These are phyloP conservation scores for Calonectria ilicicola DNA, from an alignment of 2,329 filamentous ascomycete species.

Conservation along the genomic window DNA sequence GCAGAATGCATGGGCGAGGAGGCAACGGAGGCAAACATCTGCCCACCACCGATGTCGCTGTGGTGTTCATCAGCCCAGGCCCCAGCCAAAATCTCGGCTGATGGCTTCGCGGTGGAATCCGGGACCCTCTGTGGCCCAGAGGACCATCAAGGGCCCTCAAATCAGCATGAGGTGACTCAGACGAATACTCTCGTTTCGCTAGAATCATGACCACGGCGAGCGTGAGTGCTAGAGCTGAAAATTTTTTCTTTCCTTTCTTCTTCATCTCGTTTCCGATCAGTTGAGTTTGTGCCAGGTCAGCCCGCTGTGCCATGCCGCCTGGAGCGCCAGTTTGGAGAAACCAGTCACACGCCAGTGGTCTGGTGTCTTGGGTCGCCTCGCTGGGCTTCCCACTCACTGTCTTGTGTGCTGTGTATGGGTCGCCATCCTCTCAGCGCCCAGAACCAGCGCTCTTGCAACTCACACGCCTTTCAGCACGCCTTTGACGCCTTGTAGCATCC, in stretches of 20 bases:
- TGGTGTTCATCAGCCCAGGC: slow-evolving; percentile 44
- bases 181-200: slow-evolving; percentile 40
- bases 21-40: slow-evolving; percentile 41
- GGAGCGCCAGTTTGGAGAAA: slow-evolving; percentile 3
- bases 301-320: slow-evolving; percentile 30
- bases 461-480: slow-evolving; percentile 14
- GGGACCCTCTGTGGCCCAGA: slow-evolving; percentile 38
- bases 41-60: slow-evolving; percentile 46
- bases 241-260: slow-evolving; percentile 29
- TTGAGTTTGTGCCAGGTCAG: slow-evolving; percentile 14
- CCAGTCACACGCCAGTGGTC: slow-evolving; percentile 42
- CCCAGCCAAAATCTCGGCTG: slow-evolving; percentile 44
- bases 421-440: slow-evolving; percentile 6
- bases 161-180: slow-evolving; percentile 36
- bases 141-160: slow-evolving; percentile 13
- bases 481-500: slow-evolving; percentile 7
- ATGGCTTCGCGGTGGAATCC: slow-evolving; percentile 44
- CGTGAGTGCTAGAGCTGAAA: slow-evolving; percentile 32
- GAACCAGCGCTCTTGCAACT: slow-evolving; percentile 3
- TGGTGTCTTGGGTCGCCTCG: slow-evolving; percentile 37
- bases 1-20: slow-evolving; percentile 42
- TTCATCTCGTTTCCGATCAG: slow-evolving; percentile 8
- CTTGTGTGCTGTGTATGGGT: slow-evolving; percentile 9
- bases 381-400: slow-evolving; percentile 7
- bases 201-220: slow-evolving; percentile 15